Percentiles rank a stretch among this genome's conserved stretches.
These are phyloP conservation scores for Pestalotiopsis sp. DNA, from an alignment of 2,329 filamentous ascomycete species.

Conservation along the genomic window DNA sequence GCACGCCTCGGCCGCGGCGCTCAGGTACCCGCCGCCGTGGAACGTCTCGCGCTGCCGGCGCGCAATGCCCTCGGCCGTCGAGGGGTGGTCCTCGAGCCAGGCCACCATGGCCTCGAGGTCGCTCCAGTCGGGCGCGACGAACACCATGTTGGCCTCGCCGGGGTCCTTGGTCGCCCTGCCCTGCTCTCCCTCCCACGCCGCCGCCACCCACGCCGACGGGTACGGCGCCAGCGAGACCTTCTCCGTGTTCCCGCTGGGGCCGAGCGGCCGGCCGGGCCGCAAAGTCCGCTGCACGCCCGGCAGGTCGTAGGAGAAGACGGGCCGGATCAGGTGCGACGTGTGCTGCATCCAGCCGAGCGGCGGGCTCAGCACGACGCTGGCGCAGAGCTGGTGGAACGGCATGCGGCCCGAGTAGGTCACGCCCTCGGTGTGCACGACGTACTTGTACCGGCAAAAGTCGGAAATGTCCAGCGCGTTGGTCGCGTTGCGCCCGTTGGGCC, in stretches of 20 bases:
- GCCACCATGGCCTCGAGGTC: slow-evolving; percentile 48
- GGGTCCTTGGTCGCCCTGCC: slow-evolving; percentile 20
- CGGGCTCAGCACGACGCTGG: slow-evolving; percentile 48
- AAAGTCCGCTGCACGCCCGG: slow-evolving; percentile 11
- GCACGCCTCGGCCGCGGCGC: slow-evolving; percentile 52
- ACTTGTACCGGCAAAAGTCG: slow-evolving; percentile 54
- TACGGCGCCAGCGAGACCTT: slow-evolving; percentile 20
- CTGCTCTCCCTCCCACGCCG: slow-evolving; percentile 40
- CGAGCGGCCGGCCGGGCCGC: neutral
- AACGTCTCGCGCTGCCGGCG: slow-evolving; percentile 46
- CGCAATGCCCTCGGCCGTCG: slow-evolving; percentile 49
- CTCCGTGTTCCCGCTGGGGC: slow-evolving; percentile 6
- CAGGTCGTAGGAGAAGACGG: slow-evolving; percentile 42
- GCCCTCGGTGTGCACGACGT: slow-evolving; percentile 56
- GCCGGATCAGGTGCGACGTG: slow-evolving; percentile 48
- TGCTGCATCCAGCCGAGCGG: slow-evolving; percentile 53
- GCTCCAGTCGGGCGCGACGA: slow-evolving; percentile 31
- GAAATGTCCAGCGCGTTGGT: slow-evolving; percentile 49
- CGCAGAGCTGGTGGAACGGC: slow-evolving; percentile 53
- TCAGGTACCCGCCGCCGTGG: slow-evolving; percentile 46
- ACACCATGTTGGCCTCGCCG: slow-evolving; percentile 41
- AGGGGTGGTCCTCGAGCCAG: slow-evolving; percentile 47
- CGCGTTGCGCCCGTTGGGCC: slow-evolving; percentile 31
- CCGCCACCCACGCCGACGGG: slow-evolving; percentile 29
- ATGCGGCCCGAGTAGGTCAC: slow-evolving; percentile 56